Evolutionary conservation across 2,329 filamentous ascomycete species (phyloP).

Genomic region (Fusarium chuoi): DNA sequence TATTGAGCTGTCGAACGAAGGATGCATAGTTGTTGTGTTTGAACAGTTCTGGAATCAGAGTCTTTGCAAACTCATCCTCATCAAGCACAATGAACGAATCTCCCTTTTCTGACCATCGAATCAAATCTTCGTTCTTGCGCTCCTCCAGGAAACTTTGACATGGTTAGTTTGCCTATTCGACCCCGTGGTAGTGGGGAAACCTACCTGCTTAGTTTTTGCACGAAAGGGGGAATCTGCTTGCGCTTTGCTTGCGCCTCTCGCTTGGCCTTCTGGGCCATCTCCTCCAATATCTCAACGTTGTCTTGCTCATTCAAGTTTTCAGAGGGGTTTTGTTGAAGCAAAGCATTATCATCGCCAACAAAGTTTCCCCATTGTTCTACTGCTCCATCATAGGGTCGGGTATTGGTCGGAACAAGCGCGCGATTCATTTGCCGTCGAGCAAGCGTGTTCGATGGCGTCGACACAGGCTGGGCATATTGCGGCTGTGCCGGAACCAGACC

Average conservation of each 20-base stretch:
- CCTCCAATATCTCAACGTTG: conserved; percentile 81
- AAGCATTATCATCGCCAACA: conserved; percentile 53
- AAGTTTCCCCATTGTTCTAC: conserved; percentile 56
- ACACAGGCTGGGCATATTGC: conserved; percentile 46
- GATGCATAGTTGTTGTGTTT: conserved; percentile 99
- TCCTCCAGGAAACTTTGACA: conserved; percentile 87
- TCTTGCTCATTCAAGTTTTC: conserved; percentile 65
- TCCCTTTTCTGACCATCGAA: conserved; percentile 96
- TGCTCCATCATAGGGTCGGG: conserved; percentile 52
- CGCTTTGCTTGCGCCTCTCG: conserved; percentile 88
- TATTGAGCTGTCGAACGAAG: conserved; percentile 94
- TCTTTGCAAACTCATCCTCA: conserved; percentile 98
- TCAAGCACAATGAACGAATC: conserved; percentile 97
- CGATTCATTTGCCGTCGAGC: conserved; percentile 64
- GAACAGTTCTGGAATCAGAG: conserved; percentile 95
- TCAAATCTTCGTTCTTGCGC: conserved; percentile 91
- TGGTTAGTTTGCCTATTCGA: conserved; percentile 34
- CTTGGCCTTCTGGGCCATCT: conserved; percentile 83
- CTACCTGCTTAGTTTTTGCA: conserved; percentile 97
- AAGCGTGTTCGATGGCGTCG: conserved; percentile 60
- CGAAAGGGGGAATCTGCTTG: conserved; percentile 97
- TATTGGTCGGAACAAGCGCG: conserved; percentile 58
- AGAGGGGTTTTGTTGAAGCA: conserved; percentile 52
- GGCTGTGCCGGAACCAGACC: conserved; percentile 52
- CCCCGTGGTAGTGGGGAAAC: conserved; percentile 37